These are phyloP conservation scores for Cadophora malorum DNA, from an alignment of 2,329 filamentous ascomycete species.

Conservation along the genomic window DNA sequence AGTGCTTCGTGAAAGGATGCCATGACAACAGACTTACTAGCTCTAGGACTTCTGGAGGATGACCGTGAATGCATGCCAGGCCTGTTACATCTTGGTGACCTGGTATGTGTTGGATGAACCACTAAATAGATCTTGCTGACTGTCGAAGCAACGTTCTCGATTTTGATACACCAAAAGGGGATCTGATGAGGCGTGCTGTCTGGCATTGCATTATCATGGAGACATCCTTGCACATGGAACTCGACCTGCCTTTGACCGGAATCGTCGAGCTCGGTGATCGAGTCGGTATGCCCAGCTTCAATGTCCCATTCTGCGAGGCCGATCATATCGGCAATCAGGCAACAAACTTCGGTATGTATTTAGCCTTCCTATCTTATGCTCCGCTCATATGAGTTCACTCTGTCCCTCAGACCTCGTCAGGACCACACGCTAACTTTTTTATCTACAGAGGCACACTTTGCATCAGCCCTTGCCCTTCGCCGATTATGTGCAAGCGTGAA, in stretches of 20 bases:
- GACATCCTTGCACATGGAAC: constrained; percentile 62
- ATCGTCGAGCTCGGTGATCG: constrained; percentile 58
- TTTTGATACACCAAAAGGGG: constrained; percentile 54
- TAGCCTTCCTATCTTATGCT: neutral
- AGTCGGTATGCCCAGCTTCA: constrained; percentile 63
- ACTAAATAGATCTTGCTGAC: constrained; percentile 26
- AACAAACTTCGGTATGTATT: constrained; percentile 52
- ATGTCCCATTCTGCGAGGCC: constrained; percentile 53
- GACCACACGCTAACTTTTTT: neutral
- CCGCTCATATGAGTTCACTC: neutral
- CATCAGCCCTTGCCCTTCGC: constrained; percentile 64
- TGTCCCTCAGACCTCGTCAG: neutral
- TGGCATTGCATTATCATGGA: constrained; percentile 65
- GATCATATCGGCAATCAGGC: constrained; percentile 56
- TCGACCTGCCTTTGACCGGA: constrained; percentile 62
- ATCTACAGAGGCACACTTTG: constrained; percentile 58
- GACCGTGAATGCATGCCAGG: constrained; percentile 60
- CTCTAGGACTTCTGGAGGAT: constrained; percentile 66
- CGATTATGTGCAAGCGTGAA: constrained; percentile 60
- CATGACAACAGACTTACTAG: constrained; percentile 26
- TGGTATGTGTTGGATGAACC: constrained; percentile 49
- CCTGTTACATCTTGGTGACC: constrained; percentile 61
- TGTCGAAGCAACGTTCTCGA: constrained; percentile 50
- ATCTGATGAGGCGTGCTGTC: constrained; percentile 60
- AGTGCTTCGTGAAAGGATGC: constrained; percentile 34